Base-by-base conservation (phyloP, 2,329 filamentous ascomycete genomes). In the Lachnellula arida region DNA sequence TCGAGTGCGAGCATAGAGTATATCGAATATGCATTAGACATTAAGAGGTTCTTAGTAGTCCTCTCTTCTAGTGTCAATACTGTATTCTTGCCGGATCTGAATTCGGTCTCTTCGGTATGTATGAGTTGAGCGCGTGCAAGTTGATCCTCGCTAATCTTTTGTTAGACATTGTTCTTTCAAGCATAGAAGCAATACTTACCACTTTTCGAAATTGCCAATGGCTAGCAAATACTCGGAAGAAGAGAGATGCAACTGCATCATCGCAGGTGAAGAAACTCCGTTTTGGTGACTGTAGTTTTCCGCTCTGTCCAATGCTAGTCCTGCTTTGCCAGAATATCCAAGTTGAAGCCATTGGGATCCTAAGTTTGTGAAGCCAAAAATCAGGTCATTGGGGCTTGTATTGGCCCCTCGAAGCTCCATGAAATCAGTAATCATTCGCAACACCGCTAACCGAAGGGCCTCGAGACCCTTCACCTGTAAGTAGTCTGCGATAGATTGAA, bases 171-270 rank as follows among this genome's bases (percentile, higher is more conserved):
- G 12, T 15, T 5, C 15, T 48, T 17, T 3, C 17, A 44, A 6
- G 52, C 4, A 11, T 35, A 17, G 34, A 40, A 42, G 19, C 39
- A 78, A 64, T 23, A 71, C 70, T 55, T 72, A 73, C 52, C 82
- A 87, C 71, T 87, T 84, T 9, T 85, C 78, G 15, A 81, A 73
- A 49, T 85, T 83, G 9, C 87, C 87, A 12, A 86, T 80, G 1
- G 81, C 81, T 17, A 92, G 75, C 28, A 86, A 77, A 68, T 91
- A 91, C 68, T 96, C 89, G 0, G 88, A 85, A 58, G 86, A 84
- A 0, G 85, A 82, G 6, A 96, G 73, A 61, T 91, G 81, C 69
- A 87, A 87, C 35, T 77, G 75, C 14, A 87, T 63, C 28, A 70
- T 72, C 14, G 77, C 74, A 49, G 79, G 71, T 9, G 72, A 70